Evolutionary conservation across 1,284 basidiomycete species (phyloP).

Genomic region (Austropuccinia psidii): DNA sequence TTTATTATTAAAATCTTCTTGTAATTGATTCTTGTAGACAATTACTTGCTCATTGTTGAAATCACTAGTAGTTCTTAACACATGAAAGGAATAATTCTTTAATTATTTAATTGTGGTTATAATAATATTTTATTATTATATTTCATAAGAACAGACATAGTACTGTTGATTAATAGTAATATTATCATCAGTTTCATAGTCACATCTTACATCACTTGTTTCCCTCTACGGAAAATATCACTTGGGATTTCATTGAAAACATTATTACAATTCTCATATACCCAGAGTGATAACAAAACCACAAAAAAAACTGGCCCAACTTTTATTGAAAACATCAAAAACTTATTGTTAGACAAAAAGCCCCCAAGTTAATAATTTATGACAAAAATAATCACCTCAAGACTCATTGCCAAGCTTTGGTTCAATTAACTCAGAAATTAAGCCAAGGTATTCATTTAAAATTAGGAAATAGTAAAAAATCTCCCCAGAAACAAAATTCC

Average conservation of each 20-base stretch:
- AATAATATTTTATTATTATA: too few species aligned
- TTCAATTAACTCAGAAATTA: background rate
- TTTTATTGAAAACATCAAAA: slow-evolving; percentile 69
- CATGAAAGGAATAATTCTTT: too few species aligned
- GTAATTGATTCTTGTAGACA: too few species aligned
- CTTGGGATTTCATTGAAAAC: slow-evolving; percentile 68
- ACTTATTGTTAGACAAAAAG: slow-evolving; percentile 51
- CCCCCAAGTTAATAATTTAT: background rate
- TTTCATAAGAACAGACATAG: too few species aligned
- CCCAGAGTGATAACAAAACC: slow-evolving; percentile 82
- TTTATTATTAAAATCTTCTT: too few species aligned
- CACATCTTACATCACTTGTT: too few species aligned
- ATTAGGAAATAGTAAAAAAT: background rate
- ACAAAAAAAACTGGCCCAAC: slow-evolving; percentile 66
- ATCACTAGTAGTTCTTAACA: too few species aligned
- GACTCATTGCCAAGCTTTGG: slow-evolving; percentile 15
- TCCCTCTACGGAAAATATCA: slow-evolving; percentile 61
- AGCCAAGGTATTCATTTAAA: slow-evolving; percentile 6
- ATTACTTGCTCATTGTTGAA: too few species aligned
- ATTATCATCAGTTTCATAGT: too few species aligned
- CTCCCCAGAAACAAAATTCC: background rate
- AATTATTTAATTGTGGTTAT: too few species aligned
- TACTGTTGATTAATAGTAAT: too few species aligned
- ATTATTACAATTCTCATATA: slow-evolving; percentile 76
- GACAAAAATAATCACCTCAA: slow-evolving; percentile 31